Conservation (phyloP, 2,329 filamentous ascomycete species). For the Trichoderma citrinoviride region DNA sequence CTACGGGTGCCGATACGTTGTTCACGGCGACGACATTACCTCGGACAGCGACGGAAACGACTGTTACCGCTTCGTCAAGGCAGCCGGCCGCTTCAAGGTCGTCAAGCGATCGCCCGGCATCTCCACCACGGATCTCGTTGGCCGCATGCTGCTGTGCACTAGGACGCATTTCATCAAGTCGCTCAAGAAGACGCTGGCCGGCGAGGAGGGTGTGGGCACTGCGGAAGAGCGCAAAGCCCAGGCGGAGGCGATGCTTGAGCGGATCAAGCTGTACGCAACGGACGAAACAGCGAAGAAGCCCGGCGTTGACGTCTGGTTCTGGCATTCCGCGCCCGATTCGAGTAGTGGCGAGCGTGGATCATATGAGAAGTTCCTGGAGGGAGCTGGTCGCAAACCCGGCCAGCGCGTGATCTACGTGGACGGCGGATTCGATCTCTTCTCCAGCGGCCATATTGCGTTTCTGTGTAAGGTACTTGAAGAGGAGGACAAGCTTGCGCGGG, state of each 20-base stretch:
- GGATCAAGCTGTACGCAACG: conserved; percentile 82
- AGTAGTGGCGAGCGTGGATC: conserved; percentile 56
- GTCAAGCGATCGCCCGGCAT: conserved; percentile 96
- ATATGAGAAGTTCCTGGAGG: conserved; percentile 68
- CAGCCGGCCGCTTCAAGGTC: conserved; percentile 89
- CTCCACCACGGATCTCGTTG: conserved; percentile 96
- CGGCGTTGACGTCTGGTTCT: conserved; percentile 83
- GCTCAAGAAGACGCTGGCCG: conserved; percentile 64
- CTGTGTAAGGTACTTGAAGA: conserved; percentile 70
- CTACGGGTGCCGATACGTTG: conserved; percentile 92
- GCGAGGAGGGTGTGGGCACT: conserved; percentile 69
- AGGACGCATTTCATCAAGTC: conserved; percentile 88
- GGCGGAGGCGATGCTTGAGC: conserved; percentile 68
- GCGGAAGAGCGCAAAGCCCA: conserved; percentile 62
- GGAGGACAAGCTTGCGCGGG: conserved; percentile 67
- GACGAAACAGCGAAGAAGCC: conserved; percentile 77
- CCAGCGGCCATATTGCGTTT: conserved; percentile 95
- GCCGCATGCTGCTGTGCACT: conserved; percentile 96
- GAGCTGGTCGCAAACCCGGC: conserved; percentile 67
- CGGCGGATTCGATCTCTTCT: conserved; percentile 95
- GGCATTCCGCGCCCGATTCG: conserved; percentile 55
- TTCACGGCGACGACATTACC: conserved; percentile 96
- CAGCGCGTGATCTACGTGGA: conserved; percentile 94
- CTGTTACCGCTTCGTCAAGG: conserved; percentile 97
- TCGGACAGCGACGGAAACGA: conserved; percentile 91